A percentile compares a stretch with the other conserved stretches of the same genome.
Evolutionary conservation across 148 eudicot genomes (phyloP).

Genomic region (Chenopodium berlandieri): DNA sequence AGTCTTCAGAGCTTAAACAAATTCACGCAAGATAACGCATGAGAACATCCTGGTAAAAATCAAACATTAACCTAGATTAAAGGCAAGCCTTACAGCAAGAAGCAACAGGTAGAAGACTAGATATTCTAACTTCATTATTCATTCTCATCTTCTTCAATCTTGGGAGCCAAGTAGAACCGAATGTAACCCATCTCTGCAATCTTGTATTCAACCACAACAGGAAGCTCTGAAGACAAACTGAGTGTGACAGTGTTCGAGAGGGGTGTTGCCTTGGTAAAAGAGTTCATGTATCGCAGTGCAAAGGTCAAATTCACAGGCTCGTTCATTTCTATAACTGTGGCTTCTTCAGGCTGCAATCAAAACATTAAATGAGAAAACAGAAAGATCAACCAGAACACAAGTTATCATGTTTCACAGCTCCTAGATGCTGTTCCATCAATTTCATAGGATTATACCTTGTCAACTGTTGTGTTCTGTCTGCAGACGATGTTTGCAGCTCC

Average conservation of each 20-base stretch:
- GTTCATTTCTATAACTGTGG: conserved; percentile 81
- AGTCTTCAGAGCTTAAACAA: conserved; percentile 2
- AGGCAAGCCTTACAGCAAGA: not conserved
- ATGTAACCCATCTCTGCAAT: conserved; percentile 94
- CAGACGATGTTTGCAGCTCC: conserved; percentile 86
- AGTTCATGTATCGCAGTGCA: conserved; percentile 85
- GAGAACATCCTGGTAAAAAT: conserved; percentile 2
- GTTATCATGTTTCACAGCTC: not conserved
- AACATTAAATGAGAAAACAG: not conserved
- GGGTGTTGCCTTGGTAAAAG: conserved; percentile 89
- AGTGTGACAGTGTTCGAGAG: conserved; percentile 73
- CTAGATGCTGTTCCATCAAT: not conserved
- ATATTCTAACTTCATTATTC: conserved; percentile 39
- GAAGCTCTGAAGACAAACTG: conserved; percentile 88
- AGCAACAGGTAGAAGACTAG: not conserved
- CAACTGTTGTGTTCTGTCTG: conserved; percentile 84
- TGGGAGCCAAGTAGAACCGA: conserved; percentile 88
- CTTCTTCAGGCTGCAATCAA: conserved; percentile 78
- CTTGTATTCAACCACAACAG: conserved; percentile 88
- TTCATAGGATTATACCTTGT: conserved; percentile 50
- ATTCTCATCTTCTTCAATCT: conserved; percentile 87
- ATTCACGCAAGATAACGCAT: conserved; percentile 10
- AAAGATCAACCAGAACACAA: not conserved
- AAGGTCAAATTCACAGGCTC: conserved; percentile 86
- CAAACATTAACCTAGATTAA: conserved; percentile 3